phyloP scores from a whole-genome alignment of 495 filamentous ascomycete species.

The Ascodesmis nigricans region DNA sequence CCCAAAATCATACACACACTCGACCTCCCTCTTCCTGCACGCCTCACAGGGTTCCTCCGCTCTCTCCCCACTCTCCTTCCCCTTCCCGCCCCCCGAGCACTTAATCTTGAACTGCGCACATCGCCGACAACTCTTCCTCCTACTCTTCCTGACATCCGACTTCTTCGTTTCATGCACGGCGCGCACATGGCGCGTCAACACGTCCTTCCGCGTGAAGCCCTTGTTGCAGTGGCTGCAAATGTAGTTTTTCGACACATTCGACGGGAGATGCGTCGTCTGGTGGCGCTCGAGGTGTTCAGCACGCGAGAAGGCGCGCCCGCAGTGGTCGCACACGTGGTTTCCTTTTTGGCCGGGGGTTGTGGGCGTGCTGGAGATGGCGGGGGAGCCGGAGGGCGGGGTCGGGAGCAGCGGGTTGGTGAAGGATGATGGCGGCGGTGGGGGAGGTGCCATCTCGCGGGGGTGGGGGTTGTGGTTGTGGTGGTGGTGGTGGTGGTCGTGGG shows the following conservation, averaged over 20 bases:
- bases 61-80: slow-evolving; percentile 14
- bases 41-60: slow-evolving; percentile 21
- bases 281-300: slow-evolving; percentile 22
- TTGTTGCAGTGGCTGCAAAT: slow-evolving; percentile 20
- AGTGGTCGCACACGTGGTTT: slow-evolving; percentile 20
- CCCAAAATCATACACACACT: slow-evolving; percentile 22
- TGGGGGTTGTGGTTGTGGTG: no score
- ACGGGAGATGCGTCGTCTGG: slow-evolving; percentile 19
- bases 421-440: no score
- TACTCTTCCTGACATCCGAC: slow-evolving; percentile 18
- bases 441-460: no score
- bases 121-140: slow-evolving; percentile 18
- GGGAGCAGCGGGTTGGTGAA: not conserved
- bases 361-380: slow-evolving; percentile 4
- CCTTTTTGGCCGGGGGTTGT: slow-evolving; percentile 10
- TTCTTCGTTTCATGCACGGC: slow-evolving; percentile 21
- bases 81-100: slow-evolving; percentile 17
- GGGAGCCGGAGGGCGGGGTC: not conserved
- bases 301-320: slow-evolving; percentile 17
- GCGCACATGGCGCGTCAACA: slow-evolving; percentile 19
- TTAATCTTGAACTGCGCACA: slow-evolving; percentile 22
- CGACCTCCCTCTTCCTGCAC: slow-evolving; percentile 18
- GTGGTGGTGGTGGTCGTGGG: no score
- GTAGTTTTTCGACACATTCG: slow-evolving; percentile 19
- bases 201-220: slow-evolving; percentile 21